A percentile compares a stretch with the other conserved stretches of the same genome.
Evolutionary conservation across 208 protist species (phyloP).

Genomic region (Trichomonas tenax): DNA sequence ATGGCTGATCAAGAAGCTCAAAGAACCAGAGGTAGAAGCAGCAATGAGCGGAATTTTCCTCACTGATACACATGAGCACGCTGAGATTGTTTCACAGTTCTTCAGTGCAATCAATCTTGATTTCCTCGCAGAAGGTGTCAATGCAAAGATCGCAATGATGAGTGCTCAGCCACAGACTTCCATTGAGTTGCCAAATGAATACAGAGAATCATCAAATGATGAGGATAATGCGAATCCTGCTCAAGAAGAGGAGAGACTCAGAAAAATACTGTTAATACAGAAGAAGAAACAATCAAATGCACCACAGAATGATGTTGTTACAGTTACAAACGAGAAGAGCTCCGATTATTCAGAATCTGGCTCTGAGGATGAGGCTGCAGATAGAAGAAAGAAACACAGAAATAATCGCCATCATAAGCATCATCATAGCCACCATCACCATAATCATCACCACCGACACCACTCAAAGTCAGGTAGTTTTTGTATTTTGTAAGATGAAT

Average conservation of each 20-base stretch:
- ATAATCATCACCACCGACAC: too few relatives aligned
- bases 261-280: background rate
- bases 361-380: background rate
- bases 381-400: background rate
- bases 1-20: background rate
- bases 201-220: background rate
- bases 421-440: background rate
- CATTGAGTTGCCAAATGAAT: background rate
- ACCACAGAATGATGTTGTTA: background rate
- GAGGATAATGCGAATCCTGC: background rate
- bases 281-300: background rate
- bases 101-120: background rate
- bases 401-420: background rate
- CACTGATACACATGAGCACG: background rate
- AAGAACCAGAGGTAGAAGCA: background rate
- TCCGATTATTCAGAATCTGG: background rate
- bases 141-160: background rate
- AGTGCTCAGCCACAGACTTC: background rate
- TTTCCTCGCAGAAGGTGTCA: background rate
- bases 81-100: background rate
- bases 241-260: background rate
- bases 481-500: too few relatives aligned
- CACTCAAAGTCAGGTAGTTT: too few relatives aligned
- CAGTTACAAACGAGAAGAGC: background rate
- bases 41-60: background rate